Evolutionary conservation across 2,329 filamentous ascomycete species (phyloP).

Genomic region (Diaporthe aspalathi): DNA sequence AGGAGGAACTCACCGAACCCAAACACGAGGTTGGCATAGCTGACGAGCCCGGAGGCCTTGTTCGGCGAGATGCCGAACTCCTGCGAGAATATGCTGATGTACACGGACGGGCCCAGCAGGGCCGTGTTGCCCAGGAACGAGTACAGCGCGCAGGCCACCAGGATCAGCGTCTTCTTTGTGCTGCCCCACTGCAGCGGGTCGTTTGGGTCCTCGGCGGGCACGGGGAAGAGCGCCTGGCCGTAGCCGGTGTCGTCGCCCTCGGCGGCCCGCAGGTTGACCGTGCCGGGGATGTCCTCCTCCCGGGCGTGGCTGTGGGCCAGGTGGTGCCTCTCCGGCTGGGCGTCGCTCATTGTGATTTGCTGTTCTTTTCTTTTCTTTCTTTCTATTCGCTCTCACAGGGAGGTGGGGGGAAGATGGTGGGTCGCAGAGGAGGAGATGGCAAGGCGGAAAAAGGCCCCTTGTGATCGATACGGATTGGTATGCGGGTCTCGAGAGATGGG

Average conservation of each 20-base stretch:
- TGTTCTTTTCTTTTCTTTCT: too few species aligned
- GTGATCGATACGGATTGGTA: background rate
- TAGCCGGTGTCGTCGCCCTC: constrained; percentile 62
- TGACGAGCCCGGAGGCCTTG: constrained; percentile 65
- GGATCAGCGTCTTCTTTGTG: constrained; percentile 67
- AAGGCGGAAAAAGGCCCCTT: background rate
- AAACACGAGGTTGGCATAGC: constrained; percentile 70
- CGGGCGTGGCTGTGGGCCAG: constrained; percentile 58
- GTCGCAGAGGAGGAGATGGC: background rate
- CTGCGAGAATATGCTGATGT: constrained; percentile 65
- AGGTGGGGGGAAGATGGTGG: background rate
- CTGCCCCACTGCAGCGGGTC: constrained; percentile 68
- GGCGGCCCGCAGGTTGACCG: constrained; percentile 60
- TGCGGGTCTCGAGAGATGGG: background rate
- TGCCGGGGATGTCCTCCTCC: constrained; percentile 67
- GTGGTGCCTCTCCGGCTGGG: constrained; percentile 1
- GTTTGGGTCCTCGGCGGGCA: constrained; percentile 70
- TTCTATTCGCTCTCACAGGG: background rate
- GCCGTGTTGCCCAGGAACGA: constrained; percentile 70
- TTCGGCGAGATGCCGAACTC: constrained; percentile 63
- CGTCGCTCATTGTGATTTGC: too few species aligned
- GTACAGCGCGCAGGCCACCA: constrained; percentile 64
- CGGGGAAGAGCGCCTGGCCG: constrained; percentile 70
- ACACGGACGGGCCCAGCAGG: constrained; percentile 67
- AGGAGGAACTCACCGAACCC: constrained; percentile 59